Evolutionary conservation across 345 rosid species (phyloP).

Genomic region (Linum tenue): DNA sequence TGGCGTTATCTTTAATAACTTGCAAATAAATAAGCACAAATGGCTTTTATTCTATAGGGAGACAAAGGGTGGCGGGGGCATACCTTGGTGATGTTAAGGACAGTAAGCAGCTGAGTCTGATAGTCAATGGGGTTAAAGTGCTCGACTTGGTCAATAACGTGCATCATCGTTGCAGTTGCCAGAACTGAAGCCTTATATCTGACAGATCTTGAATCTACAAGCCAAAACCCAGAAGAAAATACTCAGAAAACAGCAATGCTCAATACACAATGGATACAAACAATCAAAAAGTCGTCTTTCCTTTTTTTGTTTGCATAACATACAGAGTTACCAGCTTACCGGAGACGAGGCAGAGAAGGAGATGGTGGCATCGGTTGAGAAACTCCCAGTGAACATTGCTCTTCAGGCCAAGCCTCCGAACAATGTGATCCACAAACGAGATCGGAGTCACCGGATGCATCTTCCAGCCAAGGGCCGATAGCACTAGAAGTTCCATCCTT

Average conservation of each 20-base stretch:
- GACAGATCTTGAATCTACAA: conserved; percentile 22
- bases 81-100: conserved; percentile 21
- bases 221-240: not conserved
- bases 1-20: not conserved
- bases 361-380: conserved; percentile 20
- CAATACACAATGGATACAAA: conserved; percentile 1
- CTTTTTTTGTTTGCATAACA: not conserved
- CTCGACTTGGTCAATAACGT: conserved; percentile 30
- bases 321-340: conserved; percentile 8
- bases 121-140: conserved; percentile 16
- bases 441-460: conserved; percentile 30
- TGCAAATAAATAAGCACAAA: not conserved
- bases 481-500: conserved; percentile 28
- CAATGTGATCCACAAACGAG: conserved; percentile 25
- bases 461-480: conserved; percentile 28
- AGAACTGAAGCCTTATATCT: conserved; percentile 16
- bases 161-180: conserved; percentile 30
- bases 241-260: not conserved
- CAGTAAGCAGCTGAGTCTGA: conserved; percentile 20
- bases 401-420: conserved; percentile 17
- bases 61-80: not conserved
- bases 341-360: conserved; percentile 15
- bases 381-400: conserved; percentile 21
- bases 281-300: not conserved
- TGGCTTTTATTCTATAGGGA: not conserved